Evolutionary conservation across 129 eudicot genomes (phyloP), one percentile per base, ranked within the genome.

Genomic region (Dittrichia graveolens): DNA sequence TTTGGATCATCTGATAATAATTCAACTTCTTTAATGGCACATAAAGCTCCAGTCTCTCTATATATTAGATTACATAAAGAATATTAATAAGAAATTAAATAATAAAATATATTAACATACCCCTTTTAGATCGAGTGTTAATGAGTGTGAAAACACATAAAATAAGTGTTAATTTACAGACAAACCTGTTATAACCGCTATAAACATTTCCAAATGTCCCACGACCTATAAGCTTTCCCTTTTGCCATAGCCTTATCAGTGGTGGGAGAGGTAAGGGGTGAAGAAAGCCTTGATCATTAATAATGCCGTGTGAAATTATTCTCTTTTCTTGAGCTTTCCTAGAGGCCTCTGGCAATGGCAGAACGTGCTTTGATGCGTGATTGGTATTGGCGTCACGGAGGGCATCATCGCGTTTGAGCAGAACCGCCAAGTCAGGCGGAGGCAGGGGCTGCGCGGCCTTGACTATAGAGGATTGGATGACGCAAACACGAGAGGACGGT

Each of bases 1-100:
- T 88, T 84, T 15, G 89, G 78, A 65, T 94, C 97, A 77, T 88
- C 93, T 5, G 85, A 89, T 73, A 88, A 77, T 52, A 90, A 76
- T 65, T 88, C 97, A 45, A 95, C 99, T 78, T 88, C 99, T 90
- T 95, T 90, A 94, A 95, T 95, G 16, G 99, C 99, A 83, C 99
- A 95, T 74, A 90, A 88, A 55, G 99, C 99, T 77, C 96, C 99
- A 7, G 99, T 95, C 67, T 90, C 91, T 63, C 99, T 94, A 72
- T 69, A 24, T 24, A 2, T 24, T 24, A 24, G 31, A 24, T 24
- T 24, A 24, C 31, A 24, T 24, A 24, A 24, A 24, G 0, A 24
- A 24, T 24, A 24, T 24, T 2, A 24, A 24, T 24, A 24, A 24
- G 31, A 24, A 24, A 24, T 24, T 24, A 24, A 24, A 24, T 24